These are phyloP conservation scores for Saccharum officinarum DNA, from an alignment of 176 grass and related monocot genomes.

Conservation along the genomic window DNA sequence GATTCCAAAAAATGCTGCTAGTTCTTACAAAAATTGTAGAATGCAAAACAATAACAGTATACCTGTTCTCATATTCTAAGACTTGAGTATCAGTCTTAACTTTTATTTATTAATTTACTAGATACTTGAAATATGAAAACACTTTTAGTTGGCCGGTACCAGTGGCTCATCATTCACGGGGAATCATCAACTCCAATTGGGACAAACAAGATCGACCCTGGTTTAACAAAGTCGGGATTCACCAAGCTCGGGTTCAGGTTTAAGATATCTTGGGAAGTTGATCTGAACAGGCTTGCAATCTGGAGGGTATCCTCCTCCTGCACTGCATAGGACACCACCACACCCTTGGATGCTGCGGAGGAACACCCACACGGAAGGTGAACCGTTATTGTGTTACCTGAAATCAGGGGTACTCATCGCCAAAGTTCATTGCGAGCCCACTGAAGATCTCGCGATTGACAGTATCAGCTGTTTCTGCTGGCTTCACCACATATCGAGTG, in stretches of 20 bases:
- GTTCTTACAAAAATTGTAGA: no score
- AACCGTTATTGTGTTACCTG: not conserved
- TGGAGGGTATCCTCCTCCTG: constrained; percentile 47
- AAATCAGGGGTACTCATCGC: not conserved
- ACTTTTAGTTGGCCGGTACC: no score
- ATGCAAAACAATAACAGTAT: no score
- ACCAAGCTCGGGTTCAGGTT: constrained; percentile 37
- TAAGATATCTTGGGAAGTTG: constrained; percentile 37
- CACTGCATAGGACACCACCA: constrained; percentile 53
- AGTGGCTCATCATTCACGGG: no score
- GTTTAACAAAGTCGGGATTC: constrained; percentile 38
- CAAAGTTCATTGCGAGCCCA: constrained; percentile 38
- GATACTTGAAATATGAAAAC: no score
- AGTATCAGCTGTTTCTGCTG: not conserved
- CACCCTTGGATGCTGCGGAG: constrained; percentile 8
- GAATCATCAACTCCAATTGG: constrained; percentile 9
- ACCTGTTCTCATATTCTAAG: no score
- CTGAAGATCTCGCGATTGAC: constrained; percentile 36
- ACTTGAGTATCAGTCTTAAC: no score
- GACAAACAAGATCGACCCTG: constrained; percentile 49
- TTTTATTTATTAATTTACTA: no score
- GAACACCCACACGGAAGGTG: constrained; percentile 50
- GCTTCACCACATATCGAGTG: not conserved
- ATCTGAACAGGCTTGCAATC: constrained; percentile 42
- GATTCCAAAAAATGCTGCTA: no score